Base-by-base conservation (phyloP, 495 filamentous ascomycete genomes). In the Penicillium malachiteum region DNA sequence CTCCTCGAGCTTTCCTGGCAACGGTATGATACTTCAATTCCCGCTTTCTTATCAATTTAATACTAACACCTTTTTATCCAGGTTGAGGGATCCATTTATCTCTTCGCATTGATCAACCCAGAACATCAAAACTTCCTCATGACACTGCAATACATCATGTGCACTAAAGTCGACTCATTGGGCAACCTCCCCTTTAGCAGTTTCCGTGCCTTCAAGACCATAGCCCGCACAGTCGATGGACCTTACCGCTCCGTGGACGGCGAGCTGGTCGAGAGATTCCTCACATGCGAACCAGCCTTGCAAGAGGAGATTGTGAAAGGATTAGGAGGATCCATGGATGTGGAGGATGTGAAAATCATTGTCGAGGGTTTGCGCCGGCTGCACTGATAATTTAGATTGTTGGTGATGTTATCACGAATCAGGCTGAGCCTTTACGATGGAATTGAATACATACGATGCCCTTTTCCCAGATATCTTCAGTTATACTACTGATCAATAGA, bases 221-320 rank as follows among this genome's bases (percentile, higher is more conserved):
- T 78, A 33, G 85, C 87, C 21, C 75, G 88, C 38, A 85, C 87
- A 48, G 81, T 82, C 0, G 84, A 88, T 4, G 89, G 88, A 52
- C 94, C 95, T 1, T 87, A 83, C 57, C 80, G 94, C 7, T 96
- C 97, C 64, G 84, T 97, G 41, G 94, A 99, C 64, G 94, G 92
- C 0, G 94, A 97, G 65, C 72, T 97, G 48, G 77, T 99, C 26
- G 92, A 96, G 70, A 67, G 81, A 40, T 99, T 97, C 69, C 68
- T 97, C 52, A 86, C 90, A 57, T 74, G 87, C 43, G 73, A 79
- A 41, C 80, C 84, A 42, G 71, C 68, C 7, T 65, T 82, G 50
- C 91, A 96, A 65, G 76, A 82, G 66, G 78, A 83, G 62, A 83
- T 96, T 49, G 70, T 78, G 3, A 71, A 76, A 54, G 73, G 80